Conservation (phyloP, 2,329 filamentous ascomycete species). For the Alternaria alternata region DNA sequence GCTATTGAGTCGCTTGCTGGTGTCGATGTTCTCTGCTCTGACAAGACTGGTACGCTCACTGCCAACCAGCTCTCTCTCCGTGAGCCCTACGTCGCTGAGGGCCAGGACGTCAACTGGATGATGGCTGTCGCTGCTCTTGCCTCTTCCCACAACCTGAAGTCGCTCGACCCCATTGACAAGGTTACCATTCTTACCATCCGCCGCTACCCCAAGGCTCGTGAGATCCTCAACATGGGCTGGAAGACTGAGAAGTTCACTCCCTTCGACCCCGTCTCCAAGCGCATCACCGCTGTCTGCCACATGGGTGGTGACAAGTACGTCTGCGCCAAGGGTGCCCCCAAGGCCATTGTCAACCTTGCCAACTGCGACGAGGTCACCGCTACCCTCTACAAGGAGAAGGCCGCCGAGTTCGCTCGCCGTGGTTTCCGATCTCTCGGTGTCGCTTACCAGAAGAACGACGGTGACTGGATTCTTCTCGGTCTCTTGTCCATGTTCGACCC, state of each 20-base stretch:
- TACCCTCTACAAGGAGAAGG: slow-evolving; percentile 74
- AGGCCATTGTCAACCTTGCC: slow-evolving; percentile 74
- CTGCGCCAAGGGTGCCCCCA: slow-evolving; percentile 80
- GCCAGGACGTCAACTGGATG: slow-evolving; percentile 84
- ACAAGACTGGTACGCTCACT: slow-evolving; percentile 81
- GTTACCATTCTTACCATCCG: slow-evolving; percentile 79
- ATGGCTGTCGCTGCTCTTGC: slow-evolving; percentile 81
- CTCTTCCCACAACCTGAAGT: slow-evolving; percentile 81
- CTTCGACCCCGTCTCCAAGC: slow-evolving; percentile 82
- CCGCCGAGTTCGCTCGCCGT: slow-evolving; percentile 77
- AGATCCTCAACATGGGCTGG: slow-evolving; percentile 78
- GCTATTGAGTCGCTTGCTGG: slow-evolving; percentile 72
- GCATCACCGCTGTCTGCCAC: slow-evolving; percentile 74
- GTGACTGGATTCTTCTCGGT: slow-evolving; percentile 76
- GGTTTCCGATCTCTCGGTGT: slow-evolving; percentile 84
- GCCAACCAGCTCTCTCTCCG: slow-evolving; percentile 79
- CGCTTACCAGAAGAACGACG: slow-evolving; percentile 78
- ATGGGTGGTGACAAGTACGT: slow-evolving; percentile 75
- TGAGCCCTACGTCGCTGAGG: slow-evolving; percentile 78
- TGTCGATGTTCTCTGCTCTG: slow-evolving; percentile 81
- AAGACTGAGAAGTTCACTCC: slow-evolving; percentile 79
- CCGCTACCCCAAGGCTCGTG: slow-evolving; percentile 78
- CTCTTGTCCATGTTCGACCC: slow-evolving; percentile 84
- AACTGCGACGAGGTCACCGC: slow-evolving; percentile 72
- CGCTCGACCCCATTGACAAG: slow-evolving; percentile 81